phyloP scores from a whole-genome alignment of 192 early-diverging fungal species.

The Entomortierella beljakovae region DNA sequence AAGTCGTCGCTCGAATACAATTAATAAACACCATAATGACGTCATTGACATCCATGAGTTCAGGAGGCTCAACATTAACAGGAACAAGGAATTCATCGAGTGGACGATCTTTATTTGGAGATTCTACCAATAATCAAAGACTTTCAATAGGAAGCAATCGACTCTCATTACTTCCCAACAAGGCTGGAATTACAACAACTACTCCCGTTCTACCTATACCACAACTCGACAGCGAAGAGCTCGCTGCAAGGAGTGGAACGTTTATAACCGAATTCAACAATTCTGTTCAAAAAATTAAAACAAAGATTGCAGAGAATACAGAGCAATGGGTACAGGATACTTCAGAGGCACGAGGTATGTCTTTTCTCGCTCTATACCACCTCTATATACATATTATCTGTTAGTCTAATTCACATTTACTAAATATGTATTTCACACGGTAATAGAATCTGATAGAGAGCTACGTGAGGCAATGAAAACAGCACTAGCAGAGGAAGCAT shows the following conservation, averaged over 20 bases:
- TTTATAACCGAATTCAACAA: constrained; percentile 35
- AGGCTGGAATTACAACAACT: constrained; percentile 3
- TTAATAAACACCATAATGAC: no score
- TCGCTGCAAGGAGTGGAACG: constrained; percentile 18
- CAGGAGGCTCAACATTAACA: constrained; percentile 4
- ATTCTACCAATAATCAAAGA: constrained; percentile 14
- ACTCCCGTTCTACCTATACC: constrained; percentile 11
- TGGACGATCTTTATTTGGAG: constrained; percentile 8
- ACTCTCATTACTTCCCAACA: constrained; percentile 20
- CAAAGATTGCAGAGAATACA: constrained; percentile 30
- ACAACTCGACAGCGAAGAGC: constrained; percentile 38
- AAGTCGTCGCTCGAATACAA: no score
- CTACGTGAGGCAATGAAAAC: constrained; percentile 28
- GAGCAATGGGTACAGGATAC: constrained; percentile 42
- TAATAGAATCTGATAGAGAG: constrained; percentile 25
- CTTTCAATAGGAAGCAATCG: constrained; percentile 18
- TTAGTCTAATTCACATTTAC: no score
- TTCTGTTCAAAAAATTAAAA: constrained; percentile 34
- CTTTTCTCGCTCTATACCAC: not conserved
- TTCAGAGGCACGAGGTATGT: constrained; percentile 24
- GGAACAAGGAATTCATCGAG: constrained; percentile 1
- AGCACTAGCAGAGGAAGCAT: constrained; percentile 16
- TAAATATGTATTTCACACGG: no score
- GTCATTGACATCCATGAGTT: not conserved
- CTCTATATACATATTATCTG: no score